These are phyloP conservation scores for Cochlearia excelsa DNA, from an alignment of 345 rosid species.

Conservation along the genomic window DNA sequence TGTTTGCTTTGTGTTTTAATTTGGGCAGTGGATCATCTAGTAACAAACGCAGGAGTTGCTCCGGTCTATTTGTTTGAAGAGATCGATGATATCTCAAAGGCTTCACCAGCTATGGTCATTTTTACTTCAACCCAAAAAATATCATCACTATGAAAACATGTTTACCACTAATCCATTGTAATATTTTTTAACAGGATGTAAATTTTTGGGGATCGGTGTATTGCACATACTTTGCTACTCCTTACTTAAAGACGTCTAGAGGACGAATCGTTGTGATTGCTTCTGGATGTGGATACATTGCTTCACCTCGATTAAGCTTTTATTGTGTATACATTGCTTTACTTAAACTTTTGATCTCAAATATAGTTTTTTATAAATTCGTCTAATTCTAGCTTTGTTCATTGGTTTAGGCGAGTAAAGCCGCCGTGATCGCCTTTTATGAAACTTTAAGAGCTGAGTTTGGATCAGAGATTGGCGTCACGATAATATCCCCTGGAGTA, in stretches of 20 bases:
- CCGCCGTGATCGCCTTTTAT: conserved; percentile 45
- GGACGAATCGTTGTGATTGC: conserved; percentile 50
- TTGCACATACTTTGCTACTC: conserved; percentile 40
- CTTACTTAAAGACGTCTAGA: conserved; percentile 41
- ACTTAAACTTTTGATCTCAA: background rate
- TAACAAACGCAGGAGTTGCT: conserved; percentile 55
- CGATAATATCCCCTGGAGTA: conserved; percentile 50
- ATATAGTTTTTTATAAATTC: too few relatives aligned
- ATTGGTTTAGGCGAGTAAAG: conserved; percentile 51
- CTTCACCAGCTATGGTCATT: conserved; percentile 48
- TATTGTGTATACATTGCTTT: conserved; percentile 37
- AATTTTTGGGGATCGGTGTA: conserved; percentile 58
- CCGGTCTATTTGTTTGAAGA: conserved; percentile 52
- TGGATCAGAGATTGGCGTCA: conserved; percentile 42
- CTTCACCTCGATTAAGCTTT: conserved; percentile 44
- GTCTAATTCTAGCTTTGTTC: background rate
- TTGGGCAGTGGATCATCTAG: conserved; percentile 64
- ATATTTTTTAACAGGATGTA: conserved; percentile 34
- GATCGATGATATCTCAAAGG: conserved; percentile 40
- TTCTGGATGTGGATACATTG: conserved; percentile 44
- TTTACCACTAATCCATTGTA: conserved; percentile 4
- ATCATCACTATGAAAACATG: background rate
- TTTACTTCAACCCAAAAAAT: background rate
- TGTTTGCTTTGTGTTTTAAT: background rate
- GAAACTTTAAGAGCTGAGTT: conserved; percentile 47